These are phyloP conservation scores for Yamadazyma akitaensis DNA, from an alignment of 805 yeast species.

Conservation along the genomic window DNA sequence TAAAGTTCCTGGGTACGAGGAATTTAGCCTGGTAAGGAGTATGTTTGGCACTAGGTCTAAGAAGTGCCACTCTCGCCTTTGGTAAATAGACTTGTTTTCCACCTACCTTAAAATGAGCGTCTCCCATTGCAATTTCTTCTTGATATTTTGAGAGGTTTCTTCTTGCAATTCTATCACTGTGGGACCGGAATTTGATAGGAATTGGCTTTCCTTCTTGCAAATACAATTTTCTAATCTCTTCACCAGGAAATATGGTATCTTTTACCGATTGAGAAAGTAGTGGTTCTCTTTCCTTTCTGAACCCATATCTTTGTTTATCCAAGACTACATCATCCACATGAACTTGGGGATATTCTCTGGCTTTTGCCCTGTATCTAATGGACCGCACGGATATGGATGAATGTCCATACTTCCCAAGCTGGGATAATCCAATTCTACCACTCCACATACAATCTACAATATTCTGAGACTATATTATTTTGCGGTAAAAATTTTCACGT, in stretches of 20 bases:
- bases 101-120: slow-evolving; percentile 83
- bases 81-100: slow-evolving; percentile 78
- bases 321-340: slow-evolving; percentile 37
- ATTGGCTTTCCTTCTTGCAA: slow-evolving; percentile 38
- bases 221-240: slow-evolving; percentile 32
- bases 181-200: slow-evolving; percentile 36
- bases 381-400: slow-evolving; percentile 1
- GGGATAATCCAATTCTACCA: background rate
- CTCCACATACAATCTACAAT: background rate
- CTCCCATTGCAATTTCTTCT: slow-evolving; percentile 55
- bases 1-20: slow-evolving; percentile 89
- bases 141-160: slow-evolving; percentile 38
- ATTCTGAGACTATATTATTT: background rate
- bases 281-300: slow-evolving; percentile 36
- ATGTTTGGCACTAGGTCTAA: slow-evolving; percentile 93
- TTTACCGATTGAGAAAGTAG: slow-evolving; percentile 37
- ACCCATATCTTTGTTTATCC: slow-evolving; percentile 37
- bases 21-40: slow-evolving; percentile 97
- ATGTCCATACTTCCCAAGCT: background rate
- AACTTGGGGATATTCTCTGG: slow-evolving; percentile 37
- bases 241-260: slow-evolving; percentile 40
- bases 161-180: slow-evolving; percentile 35
- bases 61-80: slow-evolving; percentile 70
- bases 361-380: slow-evolving; percentile 30
- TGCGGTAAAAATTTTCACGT: slow-evolving; percentile 4